Evolutionary conservation across 495 filamentous ascomycete genomes (phyloP), one percentile per base, ranked within the genome.

Genomic region (Talaromyces ruber): DNA sequence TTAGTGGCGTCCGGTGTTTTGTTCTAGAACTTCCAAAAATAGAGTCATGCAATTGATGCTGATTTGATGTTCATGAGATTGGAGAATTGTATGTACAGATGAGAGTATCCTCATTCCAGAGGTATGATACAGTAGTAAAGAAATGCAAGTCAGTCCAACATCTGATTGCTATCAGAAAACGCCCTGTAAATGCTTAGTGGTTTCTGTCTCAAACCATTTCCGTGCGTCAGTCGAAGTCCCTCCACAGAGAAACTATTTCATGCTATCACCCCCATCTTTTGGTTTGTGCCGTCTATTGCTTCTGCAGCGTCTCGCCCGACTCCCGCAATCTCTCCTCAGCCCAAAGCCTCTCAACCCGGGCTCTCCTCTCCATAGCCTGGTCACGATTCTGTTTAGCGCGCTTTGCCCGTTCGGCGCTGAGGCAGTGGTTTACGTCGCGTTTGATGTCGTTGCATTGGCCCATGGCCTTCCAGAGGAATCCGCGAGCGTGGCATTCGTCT

Each of bases 371-470:
- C 67, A 81, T 82, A 43, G 92, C 92, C 29, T 74, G 70, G 64
- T 88, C 87, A 58, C 93, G 84, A 74, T 98, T 97, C 68, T 72
- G 69, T 67, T 80, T 85, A 26, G 91, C 92, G 25, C 86, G 85
- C 71, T 92, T 87, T 5, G 85, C 72, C 63, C 94, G 82, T 72
- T 96, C 90, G 6, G 80, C 86, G 51, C 88, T 81, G 25, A 98
- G 81, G 72, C 94, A 98, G 64, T 83, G 78, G 72, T 88, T 92
- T 58, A 98, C 88, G 25, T 90, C 76, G 28, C 79, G 74, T 73
- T 98, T 98, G 55, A 86, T 84, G 32, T 86, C 82, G 69, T 89
- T 98, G 86, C 94, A 98, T 80, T 87, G 91, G 50, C 94, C 94
- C 47, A 89, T 74, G 2, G 88, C 83, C 72, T 94, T 96, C 81